A percentile compares a stretch with the other conserved stretches of the same genome.
Evolutionary conservation across 2,329 filamentous ascomycete species (phyloP).

Genomic region (Coniochaeta hoffmannii): DNA sequence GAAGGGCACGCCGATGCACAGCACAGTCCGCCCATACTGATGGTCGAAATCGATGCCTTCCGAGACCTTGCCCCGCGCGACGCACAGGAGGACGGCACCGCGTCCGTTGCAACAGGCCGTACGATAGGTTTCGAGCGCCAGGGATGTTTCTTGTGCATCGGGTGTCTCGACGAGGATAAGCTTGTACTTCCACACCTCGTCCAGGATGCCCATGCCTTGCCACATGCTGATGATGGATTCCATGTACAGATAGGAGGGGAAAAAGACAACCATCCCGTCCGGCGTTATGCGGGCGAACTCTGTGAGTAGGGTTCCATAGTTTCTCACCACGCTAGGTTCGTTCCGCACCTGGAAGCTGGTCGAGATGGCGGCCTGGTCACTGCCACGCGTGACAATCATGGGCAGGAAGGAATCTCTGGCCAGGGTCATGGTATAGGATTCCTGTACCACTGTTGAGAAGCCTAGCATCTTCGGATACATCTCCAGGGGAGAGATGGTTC

Average conservation of each 20-base stretch:
- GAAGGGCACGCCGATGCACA: slow-evolving; percentile 96
- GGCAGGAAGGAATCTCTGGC: slow-evolving; percentile 91
- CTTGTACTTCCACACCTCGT: slow-evolving; percentile 99
- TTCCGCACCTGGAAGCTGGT: slow-evolving; percentile 94
- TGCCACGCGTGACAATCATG: slow-evolving; percentile 94
- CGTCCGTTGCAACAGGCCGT: slow-evolving; percentile 97
- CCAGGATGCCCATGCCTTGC: slow-evolving; percentile 97
- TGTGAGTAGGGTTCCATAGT: slow-evolving; percentile 87
- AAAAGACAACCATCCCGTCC: slow-evolving; percentile 98
- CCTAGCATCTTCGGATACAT: slow-evolving; percentile 99
- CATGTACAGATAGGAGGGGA: slow-evolving; percentile 98
- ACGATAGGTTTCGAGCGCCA: slow-evolving; percentile 92
- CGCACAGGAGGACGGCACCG: slow-evolving; percentile 86
- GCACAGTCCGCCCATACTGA: slow-evolving; percentile 90
- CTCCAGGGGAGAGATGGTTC: slow-evolving; percentile 91
- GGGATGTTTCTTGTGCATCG: slow-evolving; percentile 91
- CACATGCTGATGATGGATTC: slow-evolving; percentile 98
- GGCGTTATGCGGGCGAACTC: slow-evolving; percentile 96
- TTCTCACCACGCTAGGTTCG: slow-evolving; percentile 92
- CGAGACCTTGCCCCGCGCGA: slow-evolving; percentile 93
- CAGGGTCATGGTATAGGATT: slow-evolving; percentile 96
- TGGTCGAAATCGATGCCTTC: slow-evolving; percentile 99
- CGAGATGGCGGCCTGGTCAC: slow-evolving; percentile 86
- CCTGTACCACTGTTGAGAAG: slow-evolving; percentile 86
- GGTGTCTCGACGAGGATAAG: slow-evolving; percentile 96